phyloP scores from a whole-genome alignment of 306 rosid species.

The Coriaria nepalensis region DNA sequence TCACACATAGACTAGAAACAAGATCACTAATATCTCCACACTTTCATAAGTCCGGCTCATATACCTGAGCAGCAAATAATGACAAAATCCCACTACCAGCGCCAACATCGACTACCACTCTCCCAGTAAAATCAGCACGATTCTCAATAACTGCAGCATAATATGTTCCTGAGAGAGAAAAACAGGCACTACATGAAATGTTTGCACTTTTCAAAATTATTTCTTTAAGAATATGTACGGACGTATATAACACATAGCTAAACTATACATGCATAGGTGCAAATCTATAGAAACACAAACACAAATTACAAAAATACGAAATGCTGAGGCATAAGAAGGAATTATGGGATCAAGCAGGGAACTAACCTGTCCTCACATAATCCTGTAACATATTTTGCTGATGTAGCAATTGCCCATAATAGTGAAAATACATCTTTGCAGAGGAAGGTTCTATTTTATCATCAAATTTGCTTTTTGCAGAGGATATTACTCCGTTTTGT shows the following conservation, averaged over 20 bases:
- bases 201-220: conserved; percentile 1
- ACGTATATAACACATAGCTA: background rate
- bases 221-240: background rate
- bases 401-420: conserved; percentile 86
- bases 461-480: conserved; percentile 69
- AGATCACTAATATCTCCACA: background rate
- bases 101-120: conserved; percentile 93
- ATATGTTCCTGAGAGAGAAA: conserved; percentile 54
- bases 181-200: conserved; percentile 6
- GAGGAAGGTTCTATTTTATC: conserved; percentile 88
- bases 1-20: too few species aligned
- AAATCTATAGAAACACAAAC: too few species aligned
- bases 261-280: too few species aligned
- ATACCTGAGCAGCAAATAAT: conserved; percentile 97
- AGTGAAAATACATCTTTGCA: conserved; percentile 93
- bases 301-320: too few species aligned
- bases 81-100: conserved; percentile 98
- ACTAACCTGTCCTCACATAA: conserved; percentile 87
- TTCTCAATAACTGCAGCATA: conserved; percentile 88
- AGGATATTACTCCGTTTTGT: conserved; percentile 45
- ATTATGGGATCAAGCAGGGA: too few species aligned
- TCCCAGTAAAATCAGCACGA: conserved; percentile 68
- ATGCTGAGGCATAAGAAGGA: too few species aligned
- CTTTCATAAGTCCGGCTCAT: background rate
- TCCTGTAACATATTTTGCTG: conserved; percentile 98